phyloP scores from a whole-genome alignment of 1,284 basidiomycete species.

The Tilletia horrida region DNA sequence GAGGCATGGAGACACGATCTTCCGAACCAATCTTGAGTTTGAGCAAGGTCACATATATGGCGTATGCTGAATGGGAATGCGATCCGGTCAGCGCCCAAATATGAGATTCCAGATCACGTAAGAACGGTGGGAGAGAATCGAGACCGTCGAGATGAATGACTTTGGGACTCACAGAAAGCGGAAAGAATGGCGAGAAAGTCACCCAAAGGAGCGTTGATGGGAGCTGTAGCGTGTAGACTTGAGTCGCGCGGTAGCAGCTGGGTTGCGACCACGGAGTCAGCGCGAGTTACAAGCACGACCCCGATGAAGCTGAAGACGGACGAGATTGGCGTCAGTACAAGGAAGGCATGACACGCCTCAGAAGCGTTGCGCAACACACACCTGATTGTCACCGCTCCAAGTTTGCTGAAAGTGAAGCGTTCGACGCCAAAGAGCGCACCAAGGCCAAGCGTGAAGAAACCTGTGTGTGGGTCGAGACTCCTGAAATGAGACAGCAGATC shows the following conservation, averaged over 20 bases:
- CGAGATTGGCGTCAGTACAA: too few relatives aligned
- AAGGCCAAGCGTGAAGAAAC: constrained; percentile 87
- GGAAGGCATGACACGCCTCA: constrained; percentile 10
- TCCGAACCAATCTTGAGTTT: constrained; percentile 64
- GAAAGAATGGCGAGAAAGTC: constrained; percentile 49
- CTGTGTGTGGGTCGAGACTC: constrained; percentile 57
- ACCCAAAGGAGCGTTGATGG: constrained; percentile 41
- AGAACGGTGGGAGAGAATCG: background rate
- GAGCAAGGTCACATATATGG: constrained; percentile 84
- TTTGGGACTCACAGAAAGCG: constrained; percentile 53
- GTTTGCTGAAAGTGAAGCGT: constrained; percentile 69
- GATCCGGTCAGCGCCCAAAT: background rate
- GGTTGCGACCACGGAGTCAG: constrained; percentile 36
- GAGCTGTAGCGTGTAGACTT: constrained; percentile 4
- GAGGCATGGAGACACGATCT: constrained; percentile 43
- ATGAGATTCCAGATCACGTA: background rate
- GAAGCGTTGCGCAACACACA: constrained; percentile 65
- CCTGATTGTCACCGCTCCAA: constrained; percentile 68
- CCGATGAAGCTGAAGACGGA: constrained; percentile 68
- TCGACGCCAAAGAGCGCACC: constrained; percentile 84
- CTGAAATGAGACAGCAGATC: too few relatives aligned
- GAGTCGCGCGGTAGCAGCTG: background rate
- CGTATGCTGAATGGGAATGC: constrained; percentile 62
- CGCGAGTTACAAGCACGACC: constrained; percentile 71
- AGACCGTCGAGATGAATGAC: constrained; percentile 44